A percentile compares a stretch with the other conserved stretches of the same genome.
phyloP scores from a whole-genome alignment of 345 rosid genomes.

The Eucalyptus polybractea region DNA sequence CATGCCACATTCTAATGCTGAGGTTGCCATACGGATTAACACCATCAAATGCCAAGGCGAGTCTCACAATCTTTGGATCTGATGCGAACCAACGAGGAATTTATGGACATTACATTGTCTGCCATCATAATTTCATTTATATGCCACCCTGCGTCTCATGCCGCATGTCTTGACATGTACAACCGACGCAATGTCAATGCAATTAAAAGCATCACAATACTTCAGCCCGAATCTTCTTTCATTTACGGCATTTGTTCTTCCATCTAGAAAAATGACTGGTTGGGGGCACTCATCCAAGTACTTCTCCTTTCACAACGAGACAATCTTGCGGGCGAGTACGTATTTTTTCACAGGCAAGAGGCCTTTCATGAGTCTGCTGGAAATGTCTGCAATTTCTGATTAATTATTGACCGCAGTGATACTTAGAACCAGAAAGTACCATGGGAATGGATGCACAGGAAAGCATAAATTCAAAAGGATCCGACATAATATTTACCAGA shows the following conservation, averaged over 20 bases:
- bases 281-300: neutral
- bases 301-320: neutral
- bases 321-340: neutral
- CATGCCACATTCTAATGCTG: neutral
- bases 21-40: neutral
- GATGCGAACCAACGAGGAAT: neutral
- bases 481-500: no score
- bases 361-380: no score
- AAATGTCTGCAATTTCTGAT: no score
- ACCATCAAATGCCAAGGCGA: neutral
- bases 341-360: no score
- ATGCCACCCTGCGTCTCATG: neutral
- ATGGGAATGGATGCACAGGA: no score
- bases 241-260: neutral
- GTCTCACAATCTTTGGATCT: neutral
- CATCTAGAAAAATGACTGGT: neutral
- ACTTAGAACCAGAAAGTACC: no score
- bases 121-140: neutral
- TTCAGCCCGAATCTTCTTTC: neutral
- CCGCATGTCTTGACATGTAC: neutral
- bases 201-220: rapidly evolving
- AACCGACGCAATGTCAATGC: rapidly evolving
- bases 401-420: no score
- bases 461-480: no score
- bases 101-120: neutral